These are phyloP conservation scores for Talaromyces sp. DNA, from an alignment of 2,329 filamentous ascomycete species.

Conservation along the genomic window DNA sequence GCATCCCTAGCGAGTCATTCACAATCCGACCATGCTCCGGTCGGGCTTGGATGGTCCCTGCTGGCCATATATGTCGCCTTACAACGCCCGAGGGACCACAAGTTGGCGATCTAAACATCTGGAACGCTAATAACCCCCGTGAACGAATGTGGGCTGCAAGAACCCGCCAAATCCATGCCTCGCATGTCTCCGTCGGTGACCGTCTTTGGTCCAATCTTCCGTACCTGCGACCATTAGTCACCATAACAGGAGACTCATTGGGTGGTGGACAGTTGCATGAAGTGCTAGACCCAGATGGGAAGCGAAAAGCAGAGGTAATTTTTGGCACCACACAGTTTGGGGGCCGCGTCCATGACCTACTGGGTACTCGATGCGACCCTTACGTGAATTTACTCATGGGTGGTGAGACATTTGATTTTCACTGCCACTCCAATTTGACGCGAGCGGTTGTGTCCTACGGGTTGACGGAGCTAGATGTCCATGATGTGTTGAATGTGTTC, in stretches of 20 bases:
- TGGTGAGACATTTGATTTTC: slow-evolving; percentile 73
- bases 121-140: slow-evolving; percentile 73
- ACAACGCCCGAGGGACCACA: slow-evolving; percentile 77
- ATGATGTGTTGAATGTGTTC: slow-evolving; percentile 85
- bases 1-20: slow-evolving; percentile 51
- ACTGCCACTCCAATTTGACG: slow-evolving; percentile 81
- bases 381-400: slow-evolving; percentile 77
- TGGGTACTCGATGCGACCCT: slow-evolving; percentile 82
- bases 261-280: slow-evolving; percentile 41
- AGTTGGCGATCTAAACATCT: slow-evolving; percentile 82
- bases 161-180: slow-evolving; percentile 76
- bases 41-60: slow-evolving; percentile 70
- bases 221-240: slow-evolving; percentile 73
- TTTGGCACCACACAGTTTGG: slow-evolving; percentile 57
- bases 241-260: slow-evolving; percentile 70
- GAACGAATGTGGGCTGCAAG: slow-evolving; percentile 82
- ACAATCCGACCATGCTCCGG: slow-evolving; percentile 74
- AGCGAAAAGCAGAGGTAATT: slow-evolving; percentile 41
- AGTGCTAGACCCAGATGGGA: slow-evolving; percentile 40
- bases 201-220: slow-evolving; percentile 77
- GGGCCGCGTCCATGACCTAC: slow-evolving; percentile 72
- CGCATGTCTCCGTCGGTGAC: slow-evolving; percentile 72
- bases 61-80: slow-evolving; percentile 70
- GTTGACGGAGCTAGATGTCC: slow-evolving; percentile 72
- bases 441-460: slow-evolving; percentile 71